Conservation (phyloP, 768 basidiomycete genomes). For the Calocera viscosa region DNA sequence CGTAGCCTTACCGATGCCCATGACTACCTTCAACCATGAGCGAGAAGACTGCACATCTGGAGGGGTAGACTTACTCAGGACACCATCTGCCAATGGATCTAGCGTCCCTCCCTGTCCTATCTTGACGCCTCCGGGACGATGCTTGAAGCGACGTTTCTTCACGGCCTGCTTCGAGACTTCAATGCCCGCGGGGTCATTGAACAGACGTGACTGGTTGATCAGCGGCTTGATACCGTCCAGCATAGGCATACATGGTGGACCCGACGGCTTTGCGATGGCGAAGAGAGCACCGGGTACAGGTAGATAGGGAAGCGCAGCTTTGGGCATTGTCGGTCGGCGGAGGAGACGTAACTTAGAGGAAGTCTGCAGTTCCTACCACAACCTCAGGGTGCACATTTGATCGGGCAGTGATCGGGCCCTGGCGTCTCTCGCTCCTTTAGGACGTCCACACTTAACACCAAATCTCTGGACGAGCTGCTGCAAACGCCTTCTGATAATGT, state of each 20-base stretch:
- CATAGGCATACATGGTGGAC: constrained; percentile 82
- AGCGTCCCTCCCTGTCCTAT: constrained; percentile 90
- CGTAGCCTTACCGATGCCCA: constrained; percentile 82
- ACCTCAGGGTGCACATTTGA: background rate
- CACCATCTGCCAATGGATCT: constrained; percentile 92
- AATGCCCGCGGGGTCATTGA: constrained; percentile 32
- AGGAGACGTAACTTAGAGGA: background rate
- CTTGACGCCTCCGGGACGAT: constrained; percentile 42
- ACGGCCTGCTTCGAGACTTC: constrained; percentile 9
- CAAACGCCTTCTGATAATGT: too few relatives aligned
- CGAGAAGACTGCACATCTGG: background rate
- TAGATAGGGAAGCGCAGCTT: constrained; percentile 18
- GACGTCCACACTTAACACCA: background rate
- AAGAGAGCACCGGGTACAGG: constrained; percentile 44
- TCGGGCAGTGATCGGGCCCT: background rate
- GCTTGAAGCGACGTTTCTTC: background rate
- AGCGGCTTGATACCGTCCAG: constrained; percentile 76
- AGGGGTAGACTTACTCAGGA: constrained; percentile 49
- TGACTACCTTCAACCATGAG: constrained; percentile 37
- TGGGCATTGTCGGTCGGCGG: constrained; percentile 20
- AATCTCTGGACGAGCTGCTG: too few relatives aligned
- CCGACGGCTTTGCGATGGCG: constrained; percentile 81
- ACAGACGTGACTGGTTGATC: constrained; percentile 62
- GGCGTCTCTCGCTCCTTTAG: background rate
- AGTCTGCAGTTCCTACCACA: background rate